Evolutionary conservation across 163 green algal genomes (phyloP).

Genomic region (Chlamydomonas reinhardtii): DNA sequence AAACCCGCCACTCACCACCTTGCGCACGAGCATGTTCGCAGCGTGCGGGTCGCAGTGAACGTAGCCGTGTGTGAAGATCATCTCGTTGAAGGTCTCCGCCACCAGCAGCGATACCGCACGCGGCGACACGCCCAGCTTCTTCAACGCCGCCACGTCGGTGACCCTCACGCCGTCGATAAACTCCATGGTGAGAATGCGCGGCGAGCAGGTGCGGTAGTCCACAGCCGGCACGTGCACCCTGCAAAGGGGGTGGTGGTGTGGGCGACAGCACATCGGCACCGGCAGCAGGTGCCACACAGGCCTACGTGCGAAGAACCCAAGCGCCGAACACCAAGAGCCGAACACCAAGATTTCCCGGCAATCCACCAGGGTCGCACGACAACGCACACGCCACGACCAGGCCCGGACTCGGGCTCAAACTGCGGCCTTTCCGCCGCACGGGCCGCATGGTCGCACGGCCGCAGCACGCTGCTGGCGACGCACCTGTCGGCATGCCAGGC

Average conservation of each 20-base stretch:
- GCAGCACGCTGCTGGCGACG: no score
- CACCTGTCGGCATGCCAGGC: slow-evolving; percentile 22
- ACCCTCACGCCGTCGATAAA: slow-evolving; percentile 85
- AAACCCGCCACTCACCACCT: slow-evolving; percentile 28
- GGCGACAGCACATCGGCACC: no score
- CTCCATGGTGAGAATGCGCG: slow-evolving; percentile 94
- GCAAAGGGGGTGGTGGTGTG: background rate
- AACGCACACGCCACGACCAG: no score
- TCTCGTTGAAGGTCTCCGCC: slow-evolving; percentile 87
- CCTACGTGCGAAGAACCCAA: no score
- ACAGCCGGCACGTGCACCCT: slow-evolving; percentile 81
- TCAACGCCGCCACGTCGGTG: slow-evolving; percentile 69
- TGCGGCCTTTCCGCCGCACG: no score
- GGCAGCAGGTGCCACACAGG: no score
- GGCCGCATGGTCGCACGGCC: no score
- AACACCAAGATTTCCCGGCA: no score
- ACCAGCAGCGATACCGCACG: slow-evolving; percentile 79
- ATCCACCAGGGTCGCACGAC: no score
- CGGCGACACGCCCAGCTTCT: slow-evolving; percentile 53
- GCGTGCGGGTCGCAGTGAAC: slow-evolving; percentile 91
- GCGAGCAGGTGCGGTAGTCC: slow-evolving; percentile 57
- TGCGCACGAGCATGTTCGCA: slow-evolving; percentile 84
- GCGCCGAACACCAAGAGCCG: no score
- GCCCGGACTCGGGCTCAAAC: no score
- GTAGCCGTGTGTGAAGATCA: slow-evolving; percentile 90